Evolutionary conservation across 306 rosid species (phyloP).

Genomic region (Macrotyloma uniflorum): DNA sequence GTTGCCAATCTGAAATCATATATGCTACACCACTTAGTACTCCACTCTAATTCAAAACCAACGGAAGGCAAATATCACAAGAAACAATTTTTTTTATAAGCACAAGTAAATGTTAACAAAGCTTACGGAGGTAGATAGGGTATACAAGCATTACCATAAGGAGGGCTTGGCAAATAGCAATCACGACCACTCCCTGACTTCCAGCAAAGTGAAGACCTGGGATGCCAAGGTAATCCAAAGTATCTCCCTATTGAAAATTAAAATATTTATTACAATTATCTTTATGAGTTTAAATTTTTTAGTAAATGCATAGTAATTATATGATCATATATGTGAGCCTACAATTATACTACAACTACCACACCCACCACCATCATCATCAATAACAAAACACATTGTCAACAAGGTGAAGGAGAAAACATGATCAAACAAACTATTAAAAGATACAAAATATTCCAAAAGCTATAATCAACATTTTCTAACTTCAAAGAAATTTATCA

Average conservation of each 20-base stretch:
- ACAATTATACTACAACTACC: not conserved
- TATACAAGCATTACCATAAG: conserved; percentile 69
- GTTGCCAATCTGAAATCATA: conserved; percentile 22
- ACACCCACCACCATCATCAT: not conserved
- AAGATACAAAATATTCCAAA: conserved; percentile 17
- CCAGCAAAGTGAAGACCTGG: conserved; percentile 96
- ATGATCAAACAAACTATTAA: not conserved
- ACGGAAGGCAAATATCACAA: conserved; percentile 16
- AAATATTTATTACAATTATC: conserved; percentile 11
- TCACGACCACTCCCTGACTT: conserved; percentile 91
- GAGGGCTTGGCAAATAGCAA: conserved; percentile 91
- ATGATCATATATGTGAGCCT: not conserved
- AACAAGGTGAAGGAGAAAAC: not conserved
- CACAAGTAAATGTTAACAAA: conserved; percentile 10
- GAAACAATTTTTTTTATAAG: not conserved
- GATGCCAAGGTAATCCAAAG: conserved; percentile 91
- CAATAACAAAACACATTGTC: not conserved
- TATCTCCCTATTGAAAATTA: conserved; percentile 72
- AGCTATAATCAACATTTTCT: conserved; percentile 1
- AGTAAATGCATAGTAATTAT: not conserved
- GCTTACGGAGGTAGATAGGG: not conserved
- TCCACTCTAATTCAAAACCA: not conserved
- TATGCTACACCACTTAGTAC: conserved; percentile 25
- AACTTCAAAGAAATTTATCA: conserved; percentile 20
- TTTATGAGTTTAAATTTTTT: not conserved